A percentile compares a stretch with the other conserved stretches of the same genome.
These are phyloP conservation scores for Eimeria praecox DNA, from an alignment of 169 alveolate genomes.

Conservation along the genomic window DNA sequence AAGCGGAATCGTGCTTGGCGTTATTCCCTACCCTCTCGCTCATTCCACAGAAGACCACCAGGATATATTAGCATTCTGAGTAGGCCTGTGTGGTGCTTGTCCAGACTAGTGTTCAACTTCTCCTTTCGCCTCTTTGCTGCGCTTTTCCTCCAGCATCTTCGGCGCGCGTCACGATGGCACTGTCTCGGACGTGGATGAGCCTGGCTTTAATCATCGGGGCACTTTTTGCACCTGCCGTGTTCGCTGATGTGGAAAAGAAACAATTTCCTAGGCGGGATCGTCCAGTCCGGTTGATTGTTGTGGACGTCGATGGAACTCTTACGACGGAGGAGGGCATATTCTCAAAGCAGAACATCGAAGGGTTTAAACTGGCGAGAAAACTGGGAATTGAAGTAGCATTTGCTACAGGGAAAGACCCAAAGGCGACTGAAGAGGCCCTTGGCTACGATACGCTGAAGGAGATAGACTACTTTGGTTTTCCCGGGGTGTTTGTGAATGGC, in stretches of 20 bases:
- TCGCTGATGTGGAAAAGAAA: not conserved
- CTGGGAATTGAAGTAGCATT: constrained; percentile 36
- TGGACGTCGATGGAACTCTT: constrained; percentile 62
- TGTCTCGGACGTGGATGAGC: not conserved
- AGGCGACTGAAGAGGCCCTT: not conserved
- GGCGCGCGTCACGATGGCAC: not conserved
- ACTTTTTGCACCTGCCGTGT: not conserved
- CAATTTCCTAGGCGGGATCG: not conserved
- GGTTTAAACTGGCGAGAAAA: not conserved
- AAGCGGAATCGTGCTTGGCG: not conserved
- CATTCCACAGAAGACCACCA: not conserved
- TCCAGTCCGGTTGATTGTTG: constrained; percentile 50
- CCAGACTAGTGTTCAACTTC: not conserved
- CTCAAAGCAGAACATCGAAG: constrained; percentile 10
- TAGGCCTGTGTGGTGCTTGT: not conserved
- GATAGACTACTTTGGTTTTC: constrained; percentile 31
- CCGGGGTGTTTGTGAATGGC: constrained; percentile 69
- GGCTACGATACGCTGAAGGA: constrained; percentile 17
- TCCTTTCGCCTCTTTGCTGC: not conserved
- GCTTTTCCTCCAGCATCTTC: not conserved
- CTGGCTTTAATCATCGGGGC: not conserved
- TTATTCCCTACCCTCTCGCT: not conserved
- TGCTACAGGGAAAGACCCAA: constrained; percentile 46
- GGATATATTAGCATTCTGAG: not conserved
- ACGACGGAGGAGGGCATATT: not conserved